A percentile compares a stretch with the other conserved stretches of the same genome.
These are phyloP conservation scores for Glarea lozoyensis DNA, from an alignment of 495 filamentous ascomycete species.

Conservation along the genomic window DNA sequence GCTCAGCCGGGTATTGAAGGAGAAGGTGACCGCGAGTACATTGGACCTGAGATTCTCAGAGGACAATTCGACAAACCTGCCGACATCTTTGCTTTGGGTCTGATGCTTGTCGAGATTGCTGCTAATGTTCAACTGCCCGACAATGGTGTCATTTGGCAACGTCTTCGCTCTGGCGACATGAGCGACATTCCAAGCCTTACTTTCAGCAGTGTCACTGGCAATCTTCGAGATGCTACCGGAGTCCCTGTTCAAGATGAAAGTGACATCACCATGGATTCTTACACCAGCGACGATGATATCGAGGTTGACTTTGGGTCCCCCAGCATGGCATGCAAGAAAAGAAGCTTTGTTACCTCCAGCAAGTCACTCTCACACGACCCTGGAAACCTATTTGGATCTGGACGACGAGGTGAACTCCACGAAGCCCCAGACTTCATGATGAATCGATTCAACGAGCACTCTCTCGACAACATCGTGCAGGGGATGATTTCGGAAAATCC, in stretches of 20 bases:
- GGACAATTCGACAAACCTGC: slow-evolving; percentile 81
- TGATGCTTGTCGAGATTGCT: slow-evolving; percentile 90
- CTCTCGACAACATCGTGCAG: slow-evolving; percentile 74
- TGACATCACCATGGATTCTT: slow-evolving; percentile 26
- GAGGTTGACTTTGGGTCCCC: slow-evolving; percentile 18
- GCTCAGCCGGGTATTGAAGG: slow-evolving; percentile 68
- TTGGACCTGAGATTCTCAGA: slow-evolving; percentile 81
- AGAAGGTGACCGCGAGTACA: slow-evolving; percentile 93
- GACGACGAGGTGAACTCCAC: slow-evolving; percentile 48
- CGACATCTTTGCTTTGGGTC: slow-evolving; percentile 86
- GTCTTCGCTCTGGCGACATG: slow-evolving; percentile 77
- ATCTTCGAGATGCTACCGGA: slow-evolving; percentile 68
- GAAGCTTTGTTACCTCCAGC: slow-evolving; percentile 12
- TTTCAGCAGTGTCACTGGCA: slow-evolving; percentile 58
- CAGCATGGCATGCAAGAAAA: slow-evolving; percentile 20
- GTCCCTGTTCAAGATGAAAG: slow-evolving; percentile 39
- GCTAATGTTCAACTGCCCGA: slow-evolving; percentile 87
- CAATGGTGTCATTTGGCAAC: slow-evolving; percentile 83
- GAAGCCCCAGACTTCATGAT: slow-evolving; percentile 82
- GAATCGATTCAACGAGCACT: slow-evolving; percentile 53
- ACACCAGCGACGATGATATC: slow-evolving; percentile 26
- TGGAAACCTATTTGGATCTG: slow-evolving; percentile 29
- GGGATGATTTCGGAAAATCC: slow-evolving; percentile 82
- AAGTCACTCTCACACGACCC: slow-evolving; percentile 30
- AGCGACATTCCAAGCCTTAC: slow-evolving; percentile 78